Evolutionary conservation across 371 early-diverging fungal species (phyloP).

Genomic region (Rhizomucor pusillus): DNA sequence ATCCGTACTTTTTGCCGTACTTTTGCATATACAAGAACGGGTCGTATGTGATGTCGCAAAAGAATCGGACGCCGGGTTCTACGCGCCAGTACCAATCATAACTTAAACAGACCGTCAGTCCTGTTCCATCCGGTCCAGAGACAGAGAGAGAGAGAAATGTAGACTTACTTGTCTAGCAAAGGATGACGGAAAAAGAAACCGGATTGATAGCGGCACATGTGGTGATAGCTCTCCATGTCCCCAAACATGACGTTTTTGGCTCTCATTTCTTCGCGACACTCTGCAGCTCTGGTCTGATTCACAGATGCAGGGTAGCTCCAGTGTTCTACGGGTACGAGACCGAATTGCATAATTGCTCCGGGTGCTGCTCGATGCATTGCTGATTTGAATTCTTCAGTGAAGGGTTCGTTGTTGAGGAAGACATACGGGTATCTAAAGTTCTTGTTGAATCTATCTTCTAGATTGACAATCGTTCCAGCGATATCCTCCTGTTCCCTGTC

Average conservation of each 20-base stretch:
- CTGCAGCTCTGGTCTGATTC: constrained; percentile 56
- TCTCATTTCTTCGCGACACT: constrained; percentile 50
- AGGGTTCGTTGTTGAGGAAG: constrained; percentile 45
- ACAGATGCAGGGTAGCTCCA: constrained; percentile 77
- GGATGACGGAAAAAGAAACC: constrained; percentile 90
- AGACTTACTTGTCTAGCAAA: constrained; percentile 65
- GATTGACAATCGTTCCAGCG: constrained; percentile 35
- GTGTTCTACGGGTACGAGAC: constrained; percentile 63
- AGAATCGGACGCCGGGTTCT: constrained; percentile 81
- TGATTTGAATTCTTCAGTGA: constrained; percentile 43
- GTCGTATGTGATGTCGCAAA: constrained; percentile 83
- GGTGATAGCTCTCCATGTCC: constrained; percentile 49
- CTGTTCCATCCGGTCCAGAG: no score
- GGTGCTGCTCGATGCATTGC: constrained; percentile 42
- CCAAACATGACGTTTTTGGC: constrained; percentile 32
- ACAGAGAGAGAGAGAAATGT: no score
- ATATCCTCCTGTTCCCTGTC: constrained; percentile 41
- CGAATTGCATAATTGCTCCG: constrained; percentile 64
- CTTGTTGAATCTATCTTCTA: constrained; percentile 48
- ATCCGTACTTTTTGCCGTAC: constrained; percentile 76
- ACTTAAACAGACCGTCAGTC: no score
- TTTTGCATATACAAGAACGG: constrained; percentile 79
- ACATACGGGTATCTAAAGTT: constrained; percentile 52
- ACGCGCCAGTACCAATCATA: constrained; percentile 92
- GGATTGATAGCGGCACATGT: constrained; percentile 82